Conservation (phyloP, 2,329 filamentous ascomycete genomes). For the Plectosphaerella cucumerina region DNA sequence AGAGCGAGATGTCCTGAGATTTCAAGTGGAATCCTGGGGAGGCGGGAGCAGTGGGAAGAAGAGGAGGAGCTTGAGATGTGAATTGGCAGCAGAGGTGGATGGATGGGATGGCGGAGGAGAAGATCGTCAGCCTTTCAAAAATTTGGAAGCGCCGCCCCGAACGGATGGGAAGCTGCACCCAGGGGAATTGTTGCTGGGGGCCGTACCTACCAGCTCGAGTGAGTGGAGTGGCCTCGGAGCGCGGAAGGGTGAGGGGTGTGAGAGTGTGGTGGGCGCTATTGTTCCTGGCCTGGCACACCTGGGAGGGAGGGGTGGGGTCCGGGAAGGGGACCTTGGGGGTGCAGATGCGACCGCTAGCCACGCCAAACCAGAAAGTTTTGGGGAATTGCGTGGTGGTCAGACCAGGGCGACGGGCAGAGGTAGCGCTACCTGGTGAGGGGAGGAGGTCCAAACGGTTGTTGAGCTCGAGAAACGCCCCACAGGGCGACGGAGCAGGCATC, state of each 20-base stretch:
- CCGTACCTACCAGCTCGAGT: not conserved
- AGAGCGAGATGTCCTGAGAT: not conserved
- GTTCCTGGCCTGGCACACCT: no score
- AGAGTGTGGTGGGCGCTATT: not conserved
- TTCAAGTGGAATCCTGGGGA: not conserved
- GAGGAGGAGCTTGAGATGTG: constrained; percentile 8
- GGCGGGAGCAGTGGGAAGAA: not conserved
- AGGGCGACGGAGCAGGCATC: no score
- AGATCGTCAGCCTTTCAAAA: constrained; percentile 17
- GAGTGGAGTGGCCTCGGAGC: not conserved
- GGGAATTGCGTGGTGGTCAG: not conserved
- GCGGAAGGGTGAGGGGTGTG: not conserved
- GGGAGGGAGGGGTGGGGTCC: no score
- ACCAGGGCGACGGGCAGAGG: not conserved
- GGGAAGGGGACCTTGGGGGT: not conserved
- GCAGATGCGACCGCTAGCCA: not conserved
- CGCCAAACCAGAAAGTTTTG: constrained; percentile 1
- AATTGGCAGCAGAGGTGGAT: constrained; percentile 11
- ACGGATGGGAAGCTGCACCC: not conserved
- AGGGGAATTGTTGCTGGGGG: constrained; percentile 14
- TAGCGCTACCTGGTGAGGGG: no score
- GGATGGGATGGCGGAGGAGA: constrained; percentile 13
- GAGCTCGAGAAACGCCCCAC: no score
- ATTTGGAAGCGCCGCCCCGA: constrained; percentile 13
- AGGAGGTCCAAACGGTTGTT: no score